These are phyloP conservation scores for Rhodocollybia butyracea DNA, from an alignment of 768 basidiomycete species.

Conservation along the genomic window DNA sequence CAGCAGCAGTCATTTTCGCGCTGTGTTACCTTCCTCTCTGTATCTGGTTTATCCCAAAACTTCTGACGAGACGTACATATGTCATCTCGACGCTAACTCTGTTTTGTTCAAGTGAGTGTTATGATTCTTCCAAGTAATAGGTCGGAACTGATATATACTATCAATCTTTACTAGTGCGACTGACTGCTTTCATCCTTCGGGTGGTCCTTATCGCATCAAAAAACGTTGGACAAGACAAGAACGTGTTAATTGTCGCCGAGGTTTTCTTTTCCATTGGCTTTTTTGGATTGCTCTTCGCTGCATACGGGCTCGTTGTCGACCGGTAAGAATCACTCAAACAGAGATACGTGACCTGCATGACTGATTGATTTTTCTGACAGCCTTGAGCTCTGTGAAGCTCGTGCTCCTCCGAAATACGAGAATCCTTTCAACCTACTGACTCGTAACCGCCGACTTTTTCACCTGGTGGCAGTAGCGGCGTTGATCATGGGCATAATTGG, in stretches of 20 bases:
- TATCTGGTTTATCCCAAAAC: slow-evolving; percentile 17
- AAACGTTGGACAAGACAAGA: slow-evolving; percentile 27
- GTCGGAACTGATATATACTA: background rate
- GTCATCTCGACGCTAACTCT: slow-evolving; percentile 22
- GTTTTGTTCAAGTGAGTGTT: slow-evolving; percentile 25
- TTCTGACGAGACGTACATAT: slow-evolving; percentile 17
- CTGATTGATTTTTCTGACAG: slow-evolving; percentile 9
- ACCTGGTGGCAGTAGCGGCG: slow-evolving; percentile 22
- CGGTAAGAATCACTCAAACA: slow-evolving; percentile 23
- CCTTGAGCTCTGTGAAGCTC: slow-evolving; percentile 10
- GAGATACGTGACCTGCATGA: slow-evolving; percentile 10
- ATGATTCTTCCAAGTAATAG: background rate
- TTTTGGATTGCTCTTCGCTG: slow-evolving; percentile 39
- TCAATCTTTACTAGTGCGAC: slow-evolving; percentile 29
- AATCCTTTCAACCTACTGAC: slow-evolving; percentile 12
- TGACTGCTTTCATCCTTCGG: slow-evolving; percentile 37
- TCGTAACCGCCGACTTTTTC: slow-evolving; percentile 29
- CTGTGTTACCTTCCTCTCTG: slow-evolving; percentile 22
- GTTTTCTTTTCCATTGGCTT: slow-evolving; percentile 40
- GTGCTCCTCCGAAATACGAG: slow-evolving; percentile 2
- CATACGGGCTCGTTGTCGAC: slow-evolving; percentile 39
- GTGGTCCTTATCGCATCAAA: slow-evolving; percentile 30
- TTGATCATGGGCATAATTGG: slow-evolving; percentile 34
- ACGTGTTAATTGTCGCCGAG: slow-evolving; percentile 34
- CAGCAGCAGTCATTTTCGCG: slow-evolving; percentile 23